A percentile compares a stretch with the other conserved stretches of the same genome.
Evolutionary conservation across 345 rosid genomes (phyloP).

Genomic region (Eucalyptus curtisii): DNA sequence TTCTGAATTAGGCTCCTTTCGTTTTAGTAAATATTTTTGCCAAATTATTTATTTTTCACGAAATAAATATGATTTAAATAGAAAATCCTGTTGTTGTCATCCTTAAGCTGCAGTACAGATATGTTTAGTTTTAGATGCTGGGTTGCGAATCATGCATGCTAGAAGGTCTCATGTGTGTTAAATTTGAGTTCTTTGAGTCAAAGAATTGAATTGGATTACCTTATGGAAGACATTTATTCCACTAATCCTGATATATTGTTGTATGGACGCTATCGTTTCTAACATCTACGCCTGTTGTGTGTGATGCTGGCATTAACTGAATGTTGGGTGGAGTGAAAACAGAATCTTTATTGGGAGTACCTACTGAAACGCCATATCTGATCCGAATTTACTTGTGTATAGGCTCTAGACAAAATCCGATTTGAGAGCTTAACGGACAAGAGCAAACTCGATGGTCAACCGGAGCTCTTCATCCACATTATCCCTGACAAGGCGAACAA

Average conservation of each 20-base stretch:
- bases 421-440: slow-evolving; percentile 86
- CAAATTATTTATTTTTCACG: background rate
- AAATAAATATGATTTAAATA: background rate
- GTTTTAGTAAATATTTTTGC: background rate
- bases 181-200: background rate
- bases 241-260: background rate
- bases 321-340: background rate
- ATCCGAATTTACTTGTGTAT: background rate
- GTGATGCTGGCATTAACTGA: background rate
- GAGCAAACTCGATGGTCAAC: slow-evolving; percentile 79
- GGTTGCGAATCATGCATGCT: background rate
- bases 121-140: background rate
- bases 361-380: background rate
- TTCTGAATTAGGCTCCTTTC: background rate
- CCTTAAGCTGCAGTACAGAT: background rate
- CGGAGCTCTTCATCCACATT: slow-evolving; percentile 75
- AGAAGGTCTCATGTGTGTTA: background rate
- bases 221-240: background rate
- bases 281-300: background rate
- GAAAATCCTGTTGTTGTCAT: background rate
- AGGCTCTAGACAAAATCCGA: slow-evolving; percentile 91
- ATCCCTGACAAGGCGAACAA: slow-evolving; percentile 71
- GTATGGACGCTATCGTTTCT: background rate
- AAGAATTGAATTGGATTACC: background rate
- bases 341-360: background rate